phyloP scores from a whole-genome alignment of 1,284 basidiomycete genomes.

The Marasmius sp. region DNA sequence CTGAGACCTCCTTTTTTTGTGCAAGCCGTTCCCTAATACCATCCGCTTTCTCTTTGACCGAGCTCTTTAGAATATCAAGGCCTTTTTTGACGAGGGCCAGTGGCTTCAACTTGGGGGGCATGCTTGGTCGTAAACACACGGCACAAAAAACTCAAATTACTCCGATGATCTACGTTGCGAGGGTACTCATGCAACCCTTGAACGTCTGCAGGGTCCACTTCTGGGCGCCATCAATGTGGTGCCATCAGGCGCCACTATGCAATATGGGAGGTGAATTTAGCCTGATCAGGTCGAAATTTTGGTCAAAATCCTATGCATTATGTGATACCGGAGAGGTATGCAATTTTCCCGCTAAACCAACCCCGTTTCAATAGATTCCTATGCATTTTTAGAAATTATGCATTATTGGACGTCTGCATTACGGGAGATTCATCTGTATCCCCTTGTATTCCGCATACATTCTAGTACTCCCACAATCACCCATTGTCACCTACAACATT shows the following conservation, averaged over 20 bases:
- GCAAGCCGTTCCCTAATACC: not conserved
- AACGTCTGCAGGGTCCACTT: not conserved
- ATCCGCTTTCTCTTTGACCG: not conserved
- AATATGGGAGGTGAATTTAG: slow-evolving; percentile 17
- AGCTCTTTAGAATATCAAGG: not conserved
- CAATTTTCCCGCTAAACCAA: slow-evolving; percentile 1
- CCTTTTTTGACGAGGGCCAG: slow-evolving; percentile 1
- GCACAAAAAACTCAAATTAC: not conserved
- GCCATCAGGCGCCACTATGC: not conserved
- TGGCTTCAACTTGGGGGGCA: not conserved
- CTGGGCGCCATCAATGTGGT: not conserved
- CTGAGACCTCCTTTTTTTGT: slow-evolving; percentile 3
- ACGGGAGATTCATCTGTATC: not conserved
- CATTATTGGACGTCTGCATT: not conserved
- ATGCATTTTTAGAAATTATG: slow-evolving; percentile 1
- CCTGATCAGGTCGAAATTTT: too few relatives aligned
- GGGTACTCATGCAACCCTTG: too few relatives aligned
- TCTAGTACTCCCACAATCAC: too few relatives aligned
- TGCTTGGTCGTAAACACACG: not conserved
- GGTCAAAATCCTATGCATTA: slow-evolving; percentile 11
- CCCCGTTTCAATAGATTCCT: not conserved
- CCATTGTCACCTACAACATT: too few relatives aligned
- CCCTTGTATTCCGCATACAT: too few relatives aligned
- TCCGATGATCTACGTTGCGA: not conserved
- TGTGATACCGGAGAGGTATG: slow-evolving; percentile 12